These are phyloP conservation scores for Hortiboletus campestris DNA, from an alignment of 768 basidiomycete genomes.

Conservation along the genomic window DNA sequence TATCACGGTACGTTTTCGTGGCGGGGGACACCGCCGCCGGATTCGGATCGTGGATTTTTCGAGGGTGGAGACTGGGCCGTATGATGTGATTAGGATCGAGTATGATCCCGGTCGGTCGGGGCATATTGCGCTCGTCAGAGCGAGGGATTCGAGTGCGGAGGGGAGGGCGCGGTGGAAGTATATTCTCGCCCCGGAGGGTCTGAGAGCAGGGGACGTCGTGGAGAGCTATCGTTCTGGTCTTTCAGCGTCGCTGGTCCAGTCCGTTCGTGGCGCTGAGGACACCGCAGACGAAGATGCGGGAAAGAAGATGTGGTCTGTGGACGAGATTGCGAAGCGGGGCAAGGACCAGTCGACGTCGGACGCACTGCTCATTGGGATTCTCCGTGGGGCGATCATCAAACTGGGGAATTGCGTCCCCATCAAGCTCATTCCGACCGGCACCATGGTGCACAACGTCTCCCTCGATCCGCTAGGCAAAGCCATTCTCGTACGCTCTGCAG, in stretches of 20 bases:
- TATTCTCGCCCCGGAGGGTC: slow-evolving; percentile 87
- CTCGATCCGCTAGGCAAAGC: slow-evolving; percentile 74
- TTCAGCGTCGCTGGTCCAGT: slow-evolving; percentile 64
- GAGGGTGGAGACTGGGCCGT: slow-evolving; percentile 72
- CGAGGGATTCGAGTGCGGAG: slow-evolving; percentile 50
- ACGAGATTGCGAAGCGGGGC: slow-evolving; percentile 22
- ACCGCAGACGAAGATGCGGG: not conserved
- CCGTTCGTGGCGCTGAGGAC: slow-evolving; percentile 26
- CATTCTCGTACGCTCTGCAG: slow-evolving; percentile 86
- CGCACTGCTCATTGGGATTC: slow-evolving; percentile 76
- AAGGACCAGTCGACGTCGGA: slow-evolving; percentile 43
- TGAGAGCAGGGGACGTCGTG: slow-evolving; percentile 85
- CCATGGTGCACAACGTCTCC: slow-evolving; percentile 83
- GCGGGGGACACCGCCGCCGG: slow-evolving; percentile 88
- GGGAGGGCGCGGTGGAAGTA: slow-evolving; percentile 76
- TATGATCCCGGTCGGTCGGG: slow-evolving; percentile 94
- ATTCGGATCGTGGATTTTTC: slow-evolving; percentile 86
- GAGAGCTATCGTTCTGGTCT: slow-evolving; percentile 85
- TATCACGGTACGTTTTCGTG: slow-evolving; percentile 85
- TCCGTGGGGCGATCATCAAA: slow-evolving; percentile 80
- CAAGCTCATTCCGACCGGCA: slow-evolving; percentile 88
- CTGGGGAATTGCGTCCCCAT: slow-evolving; percentile 93
- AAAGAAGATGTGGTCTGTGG: slow-evolving; percentile 17
- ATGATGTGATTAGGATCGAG: slow-evolving; percentile 92
- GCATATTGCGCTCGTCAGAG: slow-evolving; percentile 87